Evolutionary conservation across 2,329 filamentous ascomycete genomes (phyloP).

Genomic region (Fusarium sp.): DNA sequence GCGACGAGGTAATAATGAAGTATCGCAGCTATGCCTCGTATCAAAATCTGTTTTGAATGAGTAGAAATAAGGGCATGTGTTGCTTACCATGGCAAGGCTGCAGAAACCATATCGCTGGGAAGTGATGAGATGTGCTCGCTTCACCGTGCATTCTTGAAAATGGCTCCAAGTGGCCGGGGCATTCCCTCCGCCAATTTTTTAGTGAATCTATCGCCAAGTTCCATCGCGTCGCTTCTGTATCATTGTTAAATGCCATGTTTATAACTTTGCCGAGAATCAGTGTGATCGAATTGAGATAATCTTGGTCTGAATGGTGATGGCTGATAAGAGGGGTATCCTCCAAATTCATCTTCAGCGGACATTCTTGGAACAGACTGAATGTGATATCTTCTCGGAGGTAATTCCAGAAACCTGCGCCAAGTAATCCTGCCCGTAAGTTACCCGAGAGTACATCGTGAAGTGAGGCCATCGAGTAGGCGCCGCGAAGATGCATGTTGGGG

Average conservation of each 20-base stretch:
- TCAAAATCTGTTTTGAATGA: not conserved
- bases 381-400: constrained; percentile 68
- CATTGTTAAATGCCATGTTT: constrained; percentile 55
- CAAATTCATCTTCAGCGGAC: constrained; percentile 59
- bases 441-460: constrained; percentile 45
- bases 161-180: constrained; percentile 53
- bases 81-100: constrained; percentile 60
- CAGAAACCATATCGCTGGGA: constrained; percentile 59
- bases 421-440: constrained; percentile 48
- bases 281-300: constrained; percentile 58
- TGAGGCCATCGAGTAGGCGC: constrained; percentile 62
- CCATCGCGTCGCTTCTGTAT: constrained; percentile 39
- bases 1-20: constrained; percentile 61
- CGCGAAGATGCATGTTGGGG: constrained; percentile 62
- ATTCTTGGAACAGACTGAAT: constrained; percentile 62
- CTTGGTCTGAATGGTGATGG: constrained; percentile 39
- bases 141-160: constrained; percentile 46
- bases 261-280: constrained; percentile 61
- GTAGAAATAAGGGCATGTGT: accelerated
- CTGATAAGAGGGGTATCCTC: constrained; percentile 35
- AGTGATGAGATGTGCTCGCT: constrained; percentile 11
- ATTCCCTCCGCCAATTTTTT: constrained; percentile 49
- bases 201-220: constrained; percentile 42
- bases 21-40: constrained; percentile 54
- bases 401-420: constrained; percentile 65